phyloP scores from a whole-genome alignment of 2,329 filamentous ascomycete genomes.

The Didymella arachidicola region DNA sequence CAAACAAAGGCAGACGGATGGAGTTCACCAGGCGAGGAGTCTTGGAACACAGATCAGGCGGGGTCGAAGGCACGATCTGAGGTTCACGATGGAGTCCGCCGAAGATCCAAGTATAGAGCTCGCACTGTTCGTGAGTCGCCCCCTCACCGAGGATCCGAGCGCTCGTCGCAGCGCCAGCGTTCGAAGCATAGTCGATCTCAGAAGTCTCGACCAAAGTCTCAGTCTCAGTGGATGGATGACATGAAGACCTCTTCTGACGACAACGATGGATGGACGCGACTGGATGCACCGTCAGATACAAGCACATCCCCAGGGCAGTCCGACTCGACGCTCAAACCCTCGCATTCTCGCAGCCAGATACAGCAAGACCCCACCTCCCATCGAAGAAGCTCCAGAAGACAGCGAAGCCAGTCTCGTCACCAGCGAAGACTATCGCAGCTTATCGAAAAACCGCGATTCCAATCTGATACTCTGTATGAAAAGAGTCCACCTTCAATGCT shows the following conservation, averaged over 20 bases:
- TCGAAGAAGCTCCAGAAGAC: background rate
- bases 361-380: background rate
- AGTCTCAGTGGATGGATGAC: conserved; percentile 1
- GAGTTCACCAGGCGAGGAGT: conserved; percentile 25
- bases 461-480: background rate
- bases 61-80: conserved; percentile 19
- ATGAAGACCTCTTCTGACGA: conserved; percentile 19
- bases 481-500: conserved; percentile 1
- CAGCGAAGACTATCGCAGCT: conserved; percentile 8
- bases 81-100: conserved; percentile 5
- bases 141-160: background rate
- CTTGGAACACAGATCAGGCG: conserved; percentile 32
- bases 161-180: background rate
- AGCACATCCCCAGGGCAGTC: conserved; percentile 20
- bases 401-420: background rate
- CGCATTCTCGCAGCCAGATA: conserved; percentile 18
- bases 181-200: conserved; percentile 2
- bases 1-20: conserved; percentile 22
- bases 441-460: background rate
- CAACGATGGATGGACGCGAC: conserved; percentile 13
- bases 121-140: conserved; percentile 2
- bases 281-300: conserved; percentile 16
- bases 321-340: conserved; percentile 23
- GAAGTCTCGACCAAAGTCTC: background rate
- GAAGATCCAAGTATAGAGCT: background rate